A percentile compares a stretch with the other conserved stretches of the same genome.
Evolutionary conservation across 2,329 filamentous ascomycete genomes (phyloP).

Genomic region (Teratosphaeria epicoccoides): DNA sequence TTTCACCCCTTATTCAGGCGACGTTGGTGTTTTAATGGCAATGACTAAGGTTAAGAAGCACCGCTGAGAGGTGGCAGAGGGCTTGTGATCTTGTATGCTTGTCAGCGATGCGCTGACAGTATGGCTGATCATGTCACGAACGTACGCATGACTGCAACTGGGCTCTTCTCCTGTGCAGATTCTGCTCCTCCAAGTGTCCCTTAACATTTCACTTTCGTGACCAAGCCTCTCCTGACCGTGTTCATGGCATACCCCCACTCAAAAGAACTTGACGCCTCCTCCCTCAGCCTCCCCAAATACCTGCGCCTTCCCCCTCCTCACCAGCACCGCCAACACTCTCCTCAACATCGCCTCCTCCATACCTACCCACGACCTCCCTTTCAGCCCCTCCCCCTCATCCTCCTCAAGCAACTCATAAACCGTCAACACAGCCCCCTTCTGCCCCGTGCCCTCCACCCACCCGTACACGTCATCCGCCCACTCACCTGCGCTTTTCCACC

Average conservation of each 20-base stretch:
- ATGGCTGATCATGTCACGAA: background rate
- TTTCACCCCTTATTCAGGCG: background rate
- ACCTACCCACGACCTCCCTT: conserved; percentile 30
- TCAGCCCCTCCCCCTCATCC: conserved; percentile 81
- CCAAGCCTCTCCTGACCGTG: too few species aligned
- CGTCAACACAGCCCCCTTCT: conserved; percentile 81
- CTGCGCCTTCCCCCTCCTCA: conserved; percentile 85
- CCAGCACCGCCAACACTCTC: conserved; percentile 67
- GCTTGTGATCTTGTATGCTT: background rate
- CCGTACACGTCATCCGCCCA: conserved; percentile 71
- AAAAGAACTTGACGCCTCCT: conserved; percentile 95
- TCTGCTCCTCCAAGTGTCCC: too few species aligned
- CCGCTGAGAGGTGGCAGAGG: background rate
- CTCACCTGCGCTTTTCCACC: conserved; percentile 79
- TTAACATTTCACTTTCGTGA: too few species aligned
- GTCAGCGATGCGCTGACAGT: background rate
- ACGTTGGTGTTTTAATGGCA: background rate
- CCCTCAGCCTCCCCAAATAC: conserved; percentile 84
- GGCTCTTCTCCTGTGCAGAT: too few species aligned
- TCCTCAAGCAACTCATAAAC: conserved; percentile 85
- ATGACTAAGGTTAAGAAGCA: conserved; percentile 30
- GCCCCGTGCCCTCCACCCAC: conserved; percentile 78
- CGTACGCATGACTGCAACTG: background rate
- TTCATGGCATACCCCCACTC: conserved; percentile 23
- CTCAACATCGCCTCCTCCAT: conserved; percentile 75